Base-by-base conservation (phyloP, 192 early-diverging fungal species). In the Podila verticillata region DNA sequence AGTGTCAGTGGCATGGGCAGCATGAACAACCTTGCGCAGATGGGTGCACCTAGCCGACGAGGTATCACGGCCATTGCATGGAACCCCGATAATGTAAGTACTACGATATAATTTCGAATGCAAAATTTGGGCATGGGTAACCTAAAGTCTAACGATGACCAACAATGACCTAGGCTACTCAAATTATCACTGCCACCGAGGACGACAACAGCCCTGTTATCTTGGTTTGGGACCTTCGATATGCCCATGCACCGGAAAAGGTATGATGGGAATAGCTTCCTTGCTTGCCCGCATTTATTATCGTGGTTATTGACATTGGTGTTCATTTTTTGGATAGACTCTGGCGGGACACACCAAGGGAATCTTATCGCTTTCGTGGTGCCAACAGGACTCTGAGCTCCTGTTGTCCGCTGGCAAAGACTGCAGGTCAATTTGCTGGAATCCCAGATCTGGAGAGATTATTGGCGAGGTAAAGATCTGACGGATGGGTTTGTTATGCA, bases 381-480 rank as follows among this genome's bases (percentile, higher is more conserved):
- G 96, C 84, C 88, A 91, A 54, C 96, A 95, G 72, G 98, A 99
- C 82, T 86, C 95, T 0, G 95, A 97, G 61, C 83, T 99, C 44
- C 86, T 99, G 39, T 82, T 99, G 19, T 93, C 92, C 24, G 93
- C 94, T 82, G 96, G 96, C 65, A 99, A 99, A 81, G 98, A 99
- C 75, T 96, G 94, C 83, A 87, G 95, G 56, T 96, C 96, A 0
- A 86, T 98, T 24, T 94, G 95, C 65, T 98, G 97, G 97, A 94
- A 97, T 72, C 92, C 96, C 29, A 84, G 71, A 48, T 87, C 84
- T 10, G 94, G 92, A 56, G 93, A 94, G 71, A 85, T 94, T 22
- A 88, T 99, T 78, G 98, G 97, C 39, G 96, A 98, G 70, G 82
- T 83, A 83, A 12, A 36, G 51, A 26, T 54, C 7, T 5, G 17